These are phyloP conservation scores for Colletotrichum sidae DNA, from an alignment of 2,329 filamentous ascomycete species.

Conservation along the genomic window DNA sequence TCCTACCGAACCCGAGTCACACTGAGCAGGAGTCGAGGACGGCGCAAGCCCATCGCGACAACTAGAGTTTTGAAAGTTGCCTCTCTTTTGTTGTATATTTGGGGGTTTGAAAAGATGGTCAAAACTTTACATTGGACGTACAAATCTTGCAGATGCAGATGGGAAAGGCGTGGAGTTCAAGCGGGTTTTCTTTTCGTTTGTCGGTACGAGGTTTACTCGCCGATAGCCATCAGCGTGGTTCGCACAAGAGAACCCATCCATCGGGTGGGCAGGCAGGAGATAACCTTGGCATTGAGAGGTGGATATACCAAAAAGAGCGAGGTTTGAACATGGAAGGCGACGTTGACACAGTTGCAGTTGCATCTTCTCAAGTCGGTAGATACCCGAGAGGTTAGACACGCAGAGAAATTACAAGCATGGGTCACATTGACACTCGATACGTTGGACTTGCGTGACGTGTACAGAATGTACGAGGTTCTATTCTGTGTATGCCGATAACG, in stretches of 20 bases:
- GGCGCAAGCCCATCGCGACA: conserved; percentile 37
- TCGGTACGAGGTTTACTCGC: background rate
- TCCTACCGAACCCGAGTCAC: conserved; percentile 49
- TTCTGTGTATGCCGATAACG: conserved; percentile 6
- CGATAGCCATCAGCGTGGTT: conserved; percentile 5
- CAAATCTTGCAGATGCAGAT: conserved; percentile 16
- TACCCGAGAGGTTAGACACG: conserved; percentile 15
- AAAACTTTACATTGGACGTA: conserved; percentile 18
- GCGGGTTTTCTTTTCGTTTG: background rate
- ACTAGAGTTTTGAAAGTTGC: conserved; percentile 24
- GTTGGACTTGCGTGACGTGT: background rate
- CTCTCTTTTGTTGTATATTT: conserved; percentile 36
- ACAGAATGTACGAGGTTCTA: background rate
- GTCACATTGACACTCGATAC: background rate
- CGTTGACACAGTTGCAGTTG: background rate
- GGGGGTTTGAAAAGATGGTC: background rate
- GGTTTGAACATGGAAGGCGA: conserved; percentile 1
- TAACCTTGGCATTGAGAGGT: conserved; percentile 21
- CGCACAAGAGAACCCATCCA: background rate
- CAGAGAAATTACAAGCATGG: conserved; percentile 17
- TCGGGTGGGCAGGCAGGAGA: background rate
- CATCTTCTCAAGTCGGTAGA: conserved; percentile 3
- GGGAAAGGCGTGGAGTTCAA: conserved; percentile 26
- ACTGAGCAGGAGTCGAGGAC: conserved; percentile 37
- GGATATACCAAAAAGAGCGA: conserved; percentile 34